Evolutionary conservation across 257 asterid species (phyloP).

Genomic region (Linaria vulgaris): DNA sequence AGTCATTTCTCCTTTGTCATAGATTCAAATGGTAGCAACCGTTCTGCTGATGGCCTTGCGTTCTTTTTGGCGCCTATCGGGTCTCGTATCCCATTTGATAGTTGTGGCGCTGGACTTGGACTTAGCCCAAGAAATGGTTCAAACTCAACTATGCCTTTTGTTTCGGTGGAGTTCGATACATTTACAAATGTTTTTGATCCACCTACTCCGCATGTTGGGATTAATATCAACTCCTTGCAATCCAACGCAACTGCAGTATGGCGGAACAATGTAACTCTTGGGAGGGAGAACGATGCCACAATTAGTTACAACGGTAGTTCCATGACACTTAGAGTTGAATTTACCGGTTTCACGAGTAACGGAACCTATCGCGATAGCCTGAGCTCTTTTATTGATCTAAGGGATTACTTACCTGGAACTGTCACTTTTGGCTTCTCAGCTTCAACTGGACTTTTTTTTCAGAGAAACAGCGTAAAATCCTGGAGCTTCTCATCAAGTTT

Average conservation of each 20-base stretch:
- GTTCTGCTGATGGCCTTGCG: constrained; percentile 24
- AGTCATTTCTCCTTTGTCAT: constrained; percentile 35
- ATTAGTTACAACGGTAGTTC: constrained; percentile 29
- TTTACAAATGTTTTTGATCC: constrained; percentile 29
- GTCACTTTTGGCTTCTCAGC: constrained; percentile 40
- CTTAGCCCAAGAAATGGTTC: neutral
- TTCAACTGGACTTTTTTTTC: constrained; percentile 25
- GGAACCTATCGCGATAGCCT: neutral
- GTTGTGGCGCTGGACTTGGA: constrained; percentile 34
- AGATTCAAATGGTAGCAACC: neutral
- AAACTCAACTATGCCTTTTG: constrained; percentile 5
- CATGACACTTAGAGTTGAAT: constrained; percentile 16
- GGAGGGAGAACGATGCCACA: constrained; percentile 25
- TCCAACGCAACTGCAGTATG: constrained; percentile 22
- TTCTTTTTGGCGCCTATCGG: constrained; percentile 23
- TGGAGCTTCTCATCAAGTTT: constrained; percentile 31
- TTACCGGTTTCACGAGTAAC: constrained; percentile 2
- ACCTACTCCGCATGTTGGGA: constrained; percentile 30
- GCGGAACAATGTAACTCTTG: constrained; percentile 17
- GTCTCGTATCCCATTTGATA: constrained; percentile 2
- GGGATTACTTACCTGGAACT: constrained; percentile 33
- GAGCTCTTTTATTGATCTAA: constrained; percentile 9
- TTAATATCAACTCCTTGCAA: constrained; percentile 31
- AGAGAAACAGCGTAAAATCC: constrained; percentile 14
- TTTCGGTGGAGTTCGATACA: constrained; percentile 53